Evolutionary conservation across 441 rosid species (phyloP).

Genomic region (Erodium texanum): DNA sequence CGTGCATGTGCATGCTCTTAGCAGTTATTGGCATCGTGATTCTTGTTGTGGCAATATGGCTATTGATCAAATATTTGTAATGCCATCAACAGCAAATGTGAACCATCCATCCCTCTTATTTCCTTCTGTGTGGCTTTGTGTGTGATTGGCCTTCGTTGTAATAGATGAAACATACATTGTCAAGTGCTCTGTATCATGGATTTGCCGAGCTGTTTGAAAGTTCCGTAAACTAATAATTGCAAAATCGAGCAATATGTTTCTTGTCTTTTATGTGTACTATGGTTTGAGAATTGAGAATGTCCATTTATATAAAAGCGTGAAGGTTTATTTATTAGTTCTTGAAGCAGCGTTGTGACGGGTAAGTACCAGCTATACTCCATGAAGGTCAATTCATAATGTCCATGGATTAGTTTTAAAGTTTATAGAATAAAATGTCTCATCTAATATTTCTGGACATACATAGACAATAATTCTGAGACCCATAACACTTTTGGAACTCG

Average conservation of each 20-base stretch:
- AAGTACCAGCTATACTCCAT: too few relatives aligned
- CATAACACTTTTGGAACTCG: too few relatives aligned
- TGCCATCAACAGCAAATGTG: constrained; percentile 5
- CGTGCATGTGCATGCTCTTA: constrained; percentile 80
- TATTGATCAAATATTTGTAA: constrained; percentile 67
- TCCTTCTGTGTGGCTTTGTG: constrained; percentile 7
- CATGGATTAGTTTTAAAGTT: too few relatives aligned
- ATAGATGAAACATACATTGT: constrained; percentile 15
- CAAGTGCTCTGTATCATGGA: not conserved
- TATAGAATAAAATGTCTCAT: too few relatives aligned
- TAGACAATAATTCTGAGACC: too few relatives aligned
- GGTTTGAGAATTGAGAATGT: too few relatives aligned
- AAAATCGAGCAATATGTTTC: not conserved
- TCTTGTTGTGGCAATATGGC: constrained; percentile 49
- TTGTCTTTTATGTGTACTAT: too few relatives aligned
- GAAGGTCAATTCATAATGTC: too few relatives aligned
- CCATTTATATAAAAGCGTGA: too few relatives aligned
- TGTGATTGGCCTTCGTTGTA: constrained; percentile 18
- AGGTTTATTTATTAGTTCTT: too few relatives aligned
- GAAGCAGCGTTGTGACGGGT: too few relatives aligned
- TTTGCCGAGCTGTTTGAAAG: constrained; percentile 11
- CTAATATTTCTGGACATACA: too few relatives aligned
- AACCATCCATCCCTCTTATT: constrained; percentile 7
- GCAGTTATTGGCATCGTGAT: constrained; percentile 64
- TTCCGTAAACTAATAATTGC: not conserved